Percentiles rank a stretch among this genome's conserved stretches.
These are phyloP conservation scores for Cyberlindnera petersonii DNA, from an alignment of 805 yeast species.

Conservation along the genomic window DNA sequence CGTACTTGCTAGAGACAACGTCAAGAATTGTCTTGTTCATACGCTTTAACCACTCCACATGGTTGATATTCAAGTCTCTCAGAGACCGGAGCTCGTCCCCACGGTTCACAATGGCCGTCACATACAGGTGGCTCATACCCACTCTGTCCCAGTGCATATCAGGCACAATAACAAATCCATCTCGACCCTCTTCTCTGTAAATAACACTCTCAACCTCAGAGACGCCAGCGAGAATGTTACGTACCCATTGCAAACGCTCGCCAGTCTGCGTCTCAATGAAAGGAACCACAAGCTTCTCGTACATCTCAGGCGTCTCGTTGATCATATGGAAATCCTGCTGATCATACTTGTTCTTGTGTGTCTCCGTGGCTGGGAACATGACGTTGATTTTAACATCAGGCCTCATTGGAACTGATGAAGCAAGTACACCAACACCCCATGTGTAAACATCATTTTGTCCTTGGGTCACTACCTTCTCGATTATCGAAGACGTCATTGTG, in stretches of 20 bases:
- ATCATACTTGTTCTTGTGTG: conserved; percentile 76
- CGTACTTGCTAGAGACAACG: conserved; percentile 46
- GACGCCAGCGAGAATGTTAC: conserved; percentile 74
- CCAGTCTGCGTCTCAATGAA: conserved; percentile 76
- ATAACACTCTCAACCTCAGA: conserved; percentile 84
- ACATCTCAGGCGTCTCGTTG: conserved; percentile 77
- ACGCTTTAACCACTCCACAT: conserved; percentile 52
- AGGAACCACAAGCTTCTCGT: conserved; percentile 58
- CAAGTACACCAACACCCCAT: conserved; percentile 65
- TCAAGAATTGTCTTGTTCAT: conserved; percentile 43
- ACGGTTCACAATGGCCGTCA: conserved; percentile 72
- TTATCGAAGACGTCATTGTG: conserved; percentile 11
- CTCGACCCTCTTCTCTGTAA: conserved; percentile 38
- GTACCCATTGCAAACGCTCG: conserved; percentile 83
- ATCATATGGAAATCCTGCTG: conserved; percentile 58
- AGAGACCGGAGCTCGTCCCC: conserved; percentile 60
- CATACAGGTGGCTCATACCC: conserved; percentile 64
- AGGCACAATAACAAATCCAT: conserved; percentile 76
- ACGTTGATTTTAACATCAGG: conserved; percentile 72
- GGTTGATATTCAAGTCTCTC: conserved; percentile 63
- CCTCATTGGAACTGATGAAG: conserved; percentile 39
- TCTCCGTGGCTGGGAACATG: conserved; percentile 84
- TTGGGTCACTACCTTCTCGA: conserved; percentile 33
- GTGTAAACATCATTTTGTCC: conserved; percentile 79
- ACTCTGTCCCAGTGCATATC: conserved; percentile 96